Percentiles rank a stretch among this genome's conserved stretches.
These are phyloP conservation scores for Scalesia atractyloides DNA, from an alignment of 129 eudicot genomes.

Conservation along the genomic window DNA sequence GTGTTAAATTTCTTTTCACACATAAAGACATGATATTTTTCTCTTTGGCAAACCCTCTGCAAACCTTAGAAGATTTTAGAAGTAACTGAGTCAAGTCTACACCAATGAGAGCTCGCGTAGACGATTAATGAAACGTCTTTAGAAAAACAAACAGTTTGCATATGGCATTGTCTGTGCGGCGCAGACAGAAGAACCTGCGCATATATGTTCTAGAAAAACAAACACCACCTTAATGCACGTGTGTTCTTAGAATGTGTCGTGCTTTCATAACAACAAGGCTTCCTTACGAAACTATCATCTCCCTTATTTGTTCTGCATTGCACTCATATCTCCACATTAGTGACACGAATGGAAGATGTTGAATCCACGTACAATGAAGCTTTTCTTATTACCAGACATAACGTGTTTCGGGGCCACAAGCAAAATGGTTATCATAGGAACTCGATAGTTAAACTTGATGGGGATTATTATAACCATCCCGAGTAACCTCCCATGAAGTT, in stretches of 20 bases:
- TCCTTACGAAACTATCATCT: not conserved
- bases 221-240: too few species aligned
- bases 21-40: not conserved
- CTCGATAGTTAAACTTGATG: not conserved
- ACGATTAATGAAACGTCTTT: too few species aligned
- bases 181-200: too few species aligned
- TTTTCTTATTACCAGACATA: not conserved
- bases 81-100: too few species aligned
- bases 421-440: not conserved
- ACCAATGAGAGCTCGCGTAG: too few species aligned
- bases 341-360: not conserved
- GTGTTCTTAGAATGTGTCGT: not conserved
- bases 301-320: too few species aligned
- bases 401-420: not conserved
- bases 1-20: too few species aligned
- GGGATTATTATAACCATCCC: not conserved
- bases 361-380: not conserved
- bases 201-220: too few species aligned
- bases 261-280: not conserved
- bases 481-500: not conserved
- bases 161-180: too few species aligned
- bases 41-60: not conserved
- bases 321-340: too few species aligned
- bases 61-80: too few species aligned
- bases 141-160: too few species aligned